phyloP scores from a whole-genome alignment of 2,329 filamentous ascomycete species.

The Fusarium sp. region DNA sequence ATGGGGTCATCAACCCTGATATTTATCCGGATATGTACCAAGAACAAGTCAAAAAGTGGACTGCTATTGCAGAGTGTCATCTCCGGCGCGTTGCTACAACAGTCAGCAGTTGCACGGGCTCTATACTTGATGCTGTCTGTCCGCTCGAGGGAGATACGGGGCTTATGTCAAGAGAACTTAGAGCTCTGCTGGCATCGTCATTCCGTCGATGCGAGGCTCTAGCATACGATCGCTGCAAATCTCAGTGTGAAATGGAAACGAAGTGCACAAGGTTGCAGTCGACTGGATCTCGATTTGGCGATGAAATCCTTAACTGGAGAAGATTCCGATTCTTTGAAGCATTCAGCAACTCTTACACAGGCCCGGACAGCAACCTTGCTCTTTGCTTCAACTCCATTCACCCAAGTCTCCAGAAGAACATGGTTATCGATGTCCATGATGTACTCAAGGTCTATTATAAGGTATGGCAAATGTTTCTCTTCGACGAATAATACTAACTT shows the following conservation, averaged over 20 bases:
- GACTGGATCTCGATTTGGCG: constrained; percentile 38
- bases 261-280: constrained; percentile 35
- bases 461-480: constrained; percentile 28
- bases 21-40: constrained; percentile 48
- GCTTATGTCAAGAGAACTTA: constrained; percentile 34
- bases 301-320: constrained; percentile 37
- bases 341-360: neutral
- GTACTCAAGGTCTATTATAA: constrained; percentile 53
- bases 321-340: constrained; percentile 34
- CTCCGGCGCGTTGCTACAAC: constrained; percentile 34
- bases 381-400: constrained; percentile 21
- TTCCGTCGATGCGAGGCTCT: neutral
- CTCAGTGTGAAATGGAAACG: constrained; percentile 20
- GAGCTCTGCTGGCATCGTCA: neutral
- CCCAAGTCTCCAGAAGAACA: constrained; percentile 41
- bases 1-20: constrained; percentile 49
- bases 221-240: constrained; percentile 3
- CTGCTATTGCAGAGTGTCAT: constrained; percentile 41
- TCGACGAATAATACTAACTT: neutral
- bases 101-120: constrained; percentile 26
- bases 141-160: constrained; percentile 19
- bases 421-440: constrained; percentile 51
- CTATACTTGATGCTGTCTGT: constrained; percentile 35
- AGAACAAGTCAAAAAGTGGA: constrained; percentile 50
- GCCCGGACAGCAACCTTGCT: neutral